Conservation (phyloP, 2,329 filamentous ascomycete genomes). For the Leptodontidium sp. region DNA sequence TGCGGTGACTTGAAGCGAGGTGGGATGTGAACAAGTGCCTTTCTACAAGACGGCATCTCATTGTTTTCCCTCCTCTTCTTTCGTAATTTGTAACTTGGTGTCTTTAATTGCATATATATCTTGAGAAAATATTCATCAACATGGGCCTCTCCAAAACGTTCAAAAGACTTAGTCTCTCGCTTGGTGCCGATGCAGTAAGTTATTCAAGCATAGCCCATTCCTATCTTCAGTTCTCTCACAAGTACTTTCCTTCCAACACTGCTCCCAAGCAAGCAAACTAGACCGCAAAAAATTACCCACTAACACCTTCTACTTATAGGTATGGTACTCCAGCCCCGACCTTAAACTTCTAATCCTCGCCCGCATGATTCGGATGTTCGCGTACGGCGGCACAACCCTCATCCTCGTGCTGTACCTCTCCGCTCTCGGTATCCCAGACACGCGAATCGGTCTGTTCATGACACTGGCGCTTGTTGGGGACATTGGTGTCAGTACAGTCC, state of each 20-base stretch:
- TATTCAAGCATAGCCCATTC: too few species aligned
- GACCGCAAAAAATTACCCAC: background rate
- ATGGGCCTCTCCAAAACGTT: background rate
- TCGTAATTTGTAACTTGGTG: background rate
- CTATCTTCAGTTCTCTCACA: background rate
- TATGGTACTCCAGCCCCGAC: constrained; percentile 15
- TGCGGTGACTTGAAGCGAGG: background rate
- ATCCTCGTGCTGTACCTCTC: constrained; percentile 14
- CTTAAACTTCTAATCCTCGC: constrained; percentile 13
- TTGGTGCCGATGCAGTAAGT: constrained; percentile 10
- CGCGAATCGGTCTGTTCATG: constrained; percentile 18
- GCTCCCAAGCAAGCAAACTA: too few species aligned
- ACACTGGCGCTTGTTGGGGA: constrained; percentile 13
- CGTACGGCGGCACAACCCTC: constrained; percentile 13
- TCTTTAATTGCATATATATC: too few species aligned
- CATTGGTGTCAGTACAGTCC: constrained; percentile 1
- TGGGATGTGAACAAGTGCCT: background rate
- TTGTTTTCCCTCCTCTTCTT: background rate
- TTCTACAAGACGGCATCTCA: background rate
- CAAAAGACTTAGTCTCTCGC: background rate
- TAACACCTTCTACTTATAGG: background rate
- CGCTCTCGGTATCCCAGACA: background rate
- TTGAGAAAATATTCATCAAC: background rate
- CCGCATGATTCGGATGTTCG: constrained; percentile 16
- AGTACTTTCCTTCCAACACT: too few species aligned